A percentile compares a stretch with the other conserved stretches of the same genome.
Evolutionary conservation across 495 filamentous ascomycete genomes (phyloP).

Genomic region (Penicillium roqueforti): DNA sequence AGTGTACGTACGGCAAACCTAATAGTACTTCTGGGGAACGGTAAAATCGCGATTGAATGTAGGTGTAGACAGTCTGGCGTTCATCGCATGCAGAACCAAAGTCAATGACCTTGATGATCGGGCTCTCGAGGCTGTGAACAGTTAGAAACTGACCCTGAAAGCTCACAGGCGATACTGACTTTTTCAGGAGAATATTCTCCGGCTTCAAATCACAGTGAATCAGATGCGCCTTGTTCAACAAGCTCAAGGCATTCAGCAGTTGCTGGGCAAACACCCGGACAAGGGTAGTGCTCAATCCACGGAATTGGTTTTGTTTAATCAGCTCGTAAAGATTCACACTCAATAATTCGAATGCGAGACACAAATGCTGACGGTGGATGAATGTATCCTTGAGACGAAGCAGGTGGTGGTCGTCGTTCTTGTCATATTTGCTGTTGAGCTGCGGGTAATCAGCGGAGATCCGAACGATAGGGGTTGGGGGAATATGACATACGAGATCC

Average conservation of each 20-base stretch:
- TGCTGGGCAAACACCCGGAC: constrained; percentile 98
- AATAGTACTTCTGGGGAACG: constrained; percentile 94
- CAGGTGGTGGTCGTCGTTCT: constrained; percentile 98
- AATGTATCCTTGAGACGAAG: constrained; percentile 97
- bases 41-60: constrained; percentile 98
- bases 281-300: constrained; percentile 93
- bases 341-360: constrained; percentile 93
- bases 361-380: constrained; percentile 96
- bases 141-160: background rate
- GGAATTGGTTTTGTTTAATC: constrained; percentile 99
- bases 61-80: constrained; percentile 97
- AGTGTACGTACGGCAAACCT: constrained; percentile 66
- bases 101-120: constrained; percentile 99
- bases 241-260: constrained; percentile 82
- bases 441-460: constrained; percentile 29
- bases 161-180: constrained; percentile 47
- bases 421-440: constrained; percentile 98
- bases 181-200: constrained; percentile 97
- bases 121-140: constrained; percentile 73
- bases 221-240: constrained; percentile 92
- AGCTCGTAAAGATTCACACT: constrained; percentile 98
- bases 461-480: background rate
- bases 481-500: constrained; percentile 65
- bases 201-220: constrained; percentile 99
- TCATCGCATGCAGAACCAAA: constrained; percentile 99